phyloP scores from a whole-genome alignment of 2,329 filamentous ascomycete species.

The Aschersonia sp. region DNA sequence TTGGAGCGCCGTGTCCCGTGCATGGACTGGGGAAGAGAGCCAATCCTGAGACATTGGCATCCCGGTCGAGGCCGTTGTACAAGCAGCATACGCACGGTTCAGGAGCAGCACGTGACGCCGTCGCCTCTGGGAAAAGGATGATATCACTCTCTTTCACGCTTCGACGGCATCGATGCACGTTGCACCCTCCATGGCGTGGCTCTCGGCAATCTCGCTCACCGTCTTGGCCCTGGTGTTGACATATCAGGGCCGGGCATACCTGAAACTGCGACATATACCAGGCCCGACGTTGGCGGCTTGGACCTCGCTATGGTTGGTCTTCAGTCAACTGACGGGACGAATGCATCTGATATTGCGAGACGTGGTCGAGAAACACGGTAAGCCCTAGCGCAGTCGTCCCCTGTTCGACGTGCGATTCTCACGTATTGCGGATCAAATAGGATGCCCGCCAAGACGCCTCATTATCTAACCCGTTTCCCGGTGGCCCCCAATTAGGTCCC shows the following conservation, averaged over 20 bases:
- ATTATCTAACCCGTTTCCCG: no score
- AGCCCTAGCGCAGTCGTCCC: background rate
- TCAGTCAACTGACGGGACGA: background rate
- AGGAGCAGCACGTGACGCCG: no score
- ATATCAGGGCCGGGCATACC: background rate
- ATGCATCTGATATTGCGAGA: background rate
- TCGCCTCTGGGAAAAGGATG: no score
- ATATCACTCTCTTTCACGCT: no score
- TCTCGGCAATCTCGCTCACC: background rate
- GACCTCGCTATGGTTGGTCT: background rate
- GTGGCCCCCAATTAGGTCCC: background rate
- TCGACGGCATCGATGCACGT: no score
- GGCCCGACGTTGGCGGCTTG: background rate
- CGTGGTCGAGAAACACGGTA: background rate
- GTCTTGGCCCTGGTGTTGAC: background rate
- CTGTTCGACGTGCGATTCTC: background rate
- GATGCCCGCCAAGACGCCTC: no score
- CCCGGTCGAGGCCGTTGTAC: no score
- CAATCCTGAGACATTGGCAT: no score
- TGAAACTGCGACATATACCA: background rate
- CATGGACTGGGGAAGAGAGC: no score
- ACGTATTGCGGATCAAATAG: background rate
- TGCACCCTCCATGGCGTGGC: background rate
- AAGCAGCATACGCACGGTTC: no score
- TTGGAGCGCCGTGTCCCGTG: no score